Conservation (phyloP, 1,284 basidiomycete genomes). For the Tetrapyrgos nigripes region DNA sequence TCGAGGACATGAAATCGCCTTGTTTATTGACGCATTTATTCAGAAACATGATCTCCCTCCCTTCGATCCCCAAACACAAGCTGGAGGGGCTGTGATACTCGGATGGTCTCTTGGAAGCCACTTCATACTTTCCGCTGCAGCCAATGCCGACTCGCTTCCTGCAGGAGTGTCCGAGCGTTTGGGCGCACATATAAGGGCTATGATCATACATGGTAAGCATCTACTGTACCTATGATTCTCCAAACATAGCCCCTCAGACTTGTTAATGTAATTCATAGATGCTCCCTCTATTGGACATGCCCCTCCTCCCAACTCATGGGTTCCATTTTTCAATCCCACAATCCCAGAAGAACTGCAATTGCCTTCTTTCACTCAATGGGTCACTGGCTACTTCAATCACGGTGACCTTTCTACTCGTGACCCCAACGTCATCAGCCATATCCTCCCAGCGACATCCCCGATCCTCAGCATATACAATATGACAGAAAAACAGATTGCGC, state of each 20-base stretch:
- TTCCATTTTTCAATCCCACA: constrained; percentile 21
- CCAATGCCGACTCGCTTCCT: constrained; percentile 29
- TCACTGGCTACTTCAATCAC: constrained; percentile 42
- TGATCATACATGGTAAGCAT: constrained; percentile 37
- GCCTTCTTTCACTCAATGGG: constrained; percentile 32
- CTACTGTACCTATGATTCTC: not conserved
- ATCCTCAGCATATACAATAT: constrained; percentile 28
- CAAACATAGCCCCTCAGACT: not conserved
- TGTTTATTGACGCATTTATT: constrained; percentile 41
- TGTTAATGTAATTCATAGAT: too few species aligned
- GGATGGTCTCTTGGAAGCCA: constrained; percentile 45
- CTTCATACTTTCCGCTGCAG: constrained; percentile 31
- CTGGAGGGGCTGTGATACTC: constrained; percentile 40
- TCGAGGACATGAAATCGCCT: constrained; percentile 36
- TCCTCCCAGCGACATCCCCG: constrained; percentile 21
- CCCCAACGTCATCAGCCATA: constrained; percentile 20
- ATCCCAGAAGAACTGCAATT: constrained; percentile 25
- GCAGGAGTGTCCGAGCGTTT: constrained; percentile 24
- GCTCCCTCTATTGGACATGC: constrained; percentile 31
- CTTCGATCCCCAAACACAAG: constrained; percentile 28
- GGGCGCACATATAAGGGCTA: constrained; percentile 23
- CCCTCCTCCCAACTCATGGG: constrained; percentile 20
- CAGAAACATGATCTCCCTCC: constrained; percentile 31
- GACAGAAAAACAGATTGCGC: constrained; percentile 18
- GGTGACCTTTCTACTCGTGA: constrained; percentile 35